Evolutionary conservation across 371 early-diverging fungal genomes (phyloP).

Genomic region (Mortierella sp.): DNA sequence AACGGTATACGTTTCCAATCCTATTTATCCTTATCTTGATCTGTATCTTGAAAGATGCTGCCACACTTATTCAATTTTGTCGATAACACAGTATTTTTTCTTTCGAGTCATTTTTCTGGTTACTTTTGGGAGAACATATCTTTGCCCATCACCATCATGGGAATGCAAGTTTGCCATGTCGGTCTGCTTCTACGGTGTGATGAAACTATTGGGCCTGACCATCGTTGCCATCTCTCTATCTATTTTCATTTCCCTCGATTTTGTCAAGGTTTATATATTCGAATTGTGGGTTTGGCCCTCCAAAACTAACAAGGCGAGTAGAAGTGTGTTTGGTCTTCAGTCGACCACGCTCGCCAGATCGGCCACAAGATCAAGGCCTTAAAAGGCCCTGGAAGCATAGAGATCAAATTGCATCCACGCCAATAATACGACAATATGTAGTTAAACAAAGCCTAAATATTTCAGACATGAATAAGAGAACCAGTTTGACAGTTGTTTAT

Average conservation of each 20-base stretch:
- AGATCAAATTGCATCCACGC: neutral
- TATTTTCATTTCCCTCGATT: conserved; percentile 81
- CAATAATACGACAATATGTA: neutral
- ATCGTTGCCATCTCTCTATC: conserved; percentile 67
- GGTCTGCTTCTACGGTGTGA: conserved; percentile 83
- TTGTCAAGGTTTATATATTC: conserved; percentile 83
- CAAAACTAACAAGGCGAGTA: conserved; percentile 64
- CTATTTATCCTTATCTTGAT: conserved; percentile 86
- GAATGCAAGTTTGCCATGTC: conserved; percentile 93
- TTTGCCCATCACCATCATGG: conserved; percentile 83
- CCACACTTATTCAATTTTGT: conserved; percentile 88
- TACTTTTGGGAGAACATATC: conserved; percentile 91
- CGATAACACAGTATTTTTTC: too few relatives aligned
- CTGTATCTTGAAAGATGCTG: conserved; percentile 85
- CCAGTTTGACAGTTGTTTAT: neutral
- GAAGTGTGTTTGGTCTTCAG: conserved; percentile 41
- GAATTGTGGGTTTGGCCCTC: conserved; percentile 83
- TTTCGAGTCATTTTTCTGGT: conserved; percentile 83
- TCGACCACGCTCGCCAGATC: conserved; percentile 51
- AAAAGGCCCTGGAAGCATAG: conserved; percentile 40
- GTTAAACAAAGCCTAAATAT: neutral
- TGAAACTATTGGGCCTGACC: conserved; percentile 60
- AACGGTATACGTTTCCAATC: conserved; percentile 78
- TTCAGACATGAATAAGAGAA: neutral
- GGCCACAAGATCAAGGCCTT: conserved; percentile 50